Base-by-base conservation (phyloP, 768 basidiomycete genomes). In the Daedalea quercina region DNA sequence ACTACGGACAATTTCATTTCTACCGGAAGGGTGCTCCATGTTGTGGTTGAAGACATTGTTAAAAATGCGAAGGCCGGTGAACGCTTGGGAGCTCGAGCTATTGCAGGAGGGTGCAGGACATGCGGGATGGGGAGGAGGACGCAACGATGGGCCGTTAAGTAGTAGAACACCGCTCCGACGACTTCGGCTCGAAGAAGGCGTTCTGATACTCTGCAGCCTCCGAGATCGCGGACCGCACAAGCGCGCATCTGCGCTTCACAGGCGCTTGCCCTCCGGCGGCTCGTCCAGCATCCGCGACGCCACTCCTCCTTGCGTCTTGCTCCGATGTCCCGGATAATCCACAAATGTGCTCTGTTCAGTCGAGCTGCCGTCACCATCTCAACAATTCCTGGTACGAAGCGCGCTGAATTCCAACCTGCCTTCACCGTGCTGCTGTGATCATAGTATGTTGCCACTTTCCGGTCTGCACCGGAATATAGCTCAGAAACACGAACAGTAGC, bases 1-100 rank as follows among this genome's bases (percentile, higher is more conserved):
- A 84, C 67, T 64, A 89, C 60, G 24, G 76, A 69, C 59, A 84
- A 73, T 67, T 80, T 81, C 65, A 89, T 80, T 57, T 89, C 87
- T 0, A 71, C 70, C 43, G 87, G 87, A 57, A 89, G 81, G 22
- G 65, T 47, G 55, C 73, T 61, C 86, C 86, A 87, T 22, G 55
- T 47, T 20, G 58, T 24, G 56, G 23, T 13, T 20, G 55, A 41
- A 44, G 51, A 43, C 55, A 58, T 60, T 45, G 54, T 26, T 37
- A 57, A 34, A 17, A 25, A 23, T 31, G 31, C 35, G 20, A 8
- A 37, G 44, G 15, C 35, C 25, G 50, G 49, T 17, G 34, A 25
- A 35, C 15, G 28, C 48, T 35, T 17, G 52, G 15, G 9, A 45
- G 55, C 40, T 48, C 34, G 41, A 28, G 46, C 41, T 31, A 31